phyloP scores from a whole-genome alignment of 2,329 filamentous ascomycete genomes.

The Penicillium corylophilum region DNA sequence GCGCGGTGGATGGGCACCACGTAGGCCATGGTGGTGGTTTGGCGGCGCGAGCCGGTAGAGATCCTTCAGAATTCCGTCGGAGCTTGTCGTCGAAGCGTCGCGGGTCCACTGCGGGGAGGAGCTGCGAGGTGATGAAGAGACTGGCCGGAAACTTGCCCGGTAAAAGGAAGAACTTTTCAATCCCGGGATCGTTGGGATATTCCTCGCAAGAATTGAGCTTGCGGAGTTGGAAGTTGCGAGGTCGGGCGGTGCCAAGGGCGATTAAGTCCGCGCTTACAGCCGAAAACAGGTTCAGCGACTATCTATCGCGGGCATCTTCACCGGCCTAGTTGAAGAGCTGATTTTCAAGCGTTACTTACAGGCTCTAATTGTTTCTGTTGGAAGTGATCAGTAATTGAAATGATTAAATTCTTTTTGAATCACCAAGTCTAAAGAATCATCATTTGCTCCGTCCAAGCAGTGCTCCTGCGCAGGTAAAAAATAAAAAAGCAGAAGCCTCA shows the following conservation, averaged over 20 bases:
- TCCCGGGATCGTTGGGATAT: slow-evolving; percentile 5
- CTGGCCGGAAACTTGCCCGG: background rate
- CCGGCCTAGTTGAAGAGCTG: background rate
- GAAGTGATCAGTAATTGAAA: background rate
- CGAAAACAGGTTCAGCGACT: slow-evolving; percentile 12
- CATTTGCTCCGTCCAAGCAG: background rate
- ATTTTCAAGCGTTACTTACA: background rate
- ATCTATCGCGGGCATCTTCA: background rate
- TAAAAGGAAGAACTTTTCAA: background rate
- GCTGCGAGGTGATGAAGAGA: background rate
- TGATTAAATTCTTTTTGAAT: slow-evolving; percentile 10
- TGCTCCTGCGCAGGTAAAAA: background rate
- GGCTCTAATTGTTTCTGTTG: background rate
- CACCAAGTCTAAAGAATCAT: slow-evolving; percentile 13
- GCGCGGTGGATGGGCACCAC: slow-evolving; percentile 89
- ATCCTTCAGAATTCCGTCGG: background rate
- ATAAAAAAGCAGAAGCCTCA: slow-evolving; percentile 1
- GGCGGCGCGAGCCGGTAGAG: background rate
- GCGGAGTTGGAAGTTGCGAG: slow-evolving; percentile 1
- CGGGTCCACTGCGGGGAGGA: slow-evolving; percentile 6
- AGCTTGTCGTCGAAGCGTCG: slow-evolving; percentile 9
- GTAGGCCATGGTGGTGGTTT: slow-evolving; percentile 70
- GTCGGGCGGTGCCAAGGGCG: slow-evolving; percentile 19
- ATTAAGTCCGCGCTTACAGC: slow-evolving; percentile 21
- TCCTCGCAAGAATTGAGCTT: slow-evolving; percentile 3